A percentile compares a stretch with the other conserved stretches of the same genome.
Conservation (phyloP, 169 alveolate species). For the Cryptosporidium ubiquitum region DNA sequence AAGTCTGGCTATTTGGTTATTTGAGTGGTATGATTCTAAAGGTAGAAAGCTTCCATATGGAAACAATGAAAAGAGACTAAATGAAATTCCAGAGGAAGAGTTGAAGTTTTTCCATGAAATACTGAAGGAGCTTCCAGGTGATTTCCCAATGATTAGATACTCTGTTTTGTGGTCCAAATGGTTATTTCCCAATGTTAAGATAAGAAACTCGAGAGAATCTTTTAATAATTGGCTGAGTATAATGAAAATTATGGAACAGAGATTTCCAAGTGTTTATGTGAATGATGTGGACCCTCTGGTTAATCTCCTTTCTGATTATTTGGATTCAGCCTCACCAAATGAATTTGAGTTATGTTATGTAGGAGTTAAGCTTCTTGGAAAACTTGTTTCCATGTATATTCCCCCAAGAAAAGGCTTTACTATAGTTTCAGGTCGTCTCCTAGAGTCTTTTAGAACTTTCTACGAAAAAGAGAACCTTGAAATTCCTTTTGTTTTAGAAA, state of each 20-base stretch:
- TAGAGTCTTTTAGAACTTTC: not conserved
- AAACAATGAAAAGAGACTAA: not conserved
- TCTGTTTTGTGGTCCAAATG: conserved; percentile 45
- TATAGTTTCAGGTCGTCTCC: not conserved
- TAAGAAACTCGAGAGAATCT: not conserved
- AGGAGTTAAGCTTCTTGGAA: not conserved
- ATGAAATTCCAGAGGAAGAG: conserved; percentile 31
- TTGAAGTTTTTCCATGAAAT: conserved; percentile 13
- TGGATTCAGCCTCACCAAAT: not conserved
- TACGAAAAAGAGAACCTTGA: not conserved
- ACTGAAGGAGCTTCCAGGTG: conserved; percentile 41
- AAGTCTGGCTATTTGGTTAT: conserved; percentile 44
- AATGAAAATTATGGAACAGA: conserved; percentile 24
- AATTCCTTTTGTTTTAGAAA: not conserved
- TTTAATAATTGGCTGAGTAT: conserved; percentile 15
- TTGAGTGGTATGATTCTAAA: conserved; percentile 66
- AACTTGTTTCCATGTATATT: conserved; percentile 12
- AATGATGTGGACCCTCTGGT: conserved; percentile 22
- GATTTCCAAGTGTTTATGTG: conserved; percentile 5
- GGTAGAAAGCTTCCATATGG: conserved; percentile 52
- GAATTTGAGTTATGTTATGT: not conserved
- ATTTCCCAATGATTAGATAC: conserved; percentile 43
- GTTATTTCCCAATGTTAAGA: conserved; percentile 35
- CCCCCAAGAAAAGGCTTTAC: conserved; percentile 61
- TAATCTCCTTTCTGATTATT: not conserved